These are phyloP conservation scores for Ceratocystis ficicola DNA, from an alignment of 2,329 filamentous ascomycete species.

Conservation along the genomic window DNA sequence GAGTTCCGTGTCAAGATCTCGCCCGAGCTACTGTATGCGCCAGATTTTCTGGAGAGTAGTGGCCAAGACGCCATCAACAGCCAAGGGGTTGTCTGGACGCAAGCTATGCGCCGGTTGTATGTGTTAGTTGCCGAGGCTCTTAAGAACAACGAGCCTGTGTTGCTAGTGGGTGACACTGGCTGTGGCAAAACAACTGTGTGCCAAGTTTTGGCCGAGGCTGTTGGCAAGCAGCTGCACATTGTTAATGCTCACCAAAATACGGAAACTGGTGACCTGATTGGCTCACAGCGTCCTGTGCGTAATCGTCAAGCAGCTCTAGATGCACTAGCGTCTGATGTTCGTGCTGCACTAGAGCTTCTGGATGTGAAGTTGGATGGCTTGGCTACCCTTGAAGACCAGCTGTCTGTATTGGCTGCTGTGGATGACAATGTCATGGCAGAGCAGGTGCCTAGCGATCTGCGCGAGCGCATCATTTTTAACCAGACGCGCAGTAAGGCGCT, in stretches of 20 bases:
- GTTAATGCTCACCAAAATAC: constrained; percentile 98
- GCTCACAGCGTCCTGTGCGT: constrained; percentile 80
- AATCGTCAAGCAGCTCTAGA: constrained; percentile 66
- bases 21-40: constrained; percentile 58
- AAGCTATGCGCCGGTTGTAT: constrained; percentile 83
- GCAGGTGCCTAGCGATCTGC: constrained; percentile 37
- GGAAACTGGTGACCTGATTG: constrained; percentile 93
- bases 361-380: neutral
- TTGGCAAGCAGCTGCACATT: constrained; percentile 64
- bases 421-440: constrained; percentile 32
- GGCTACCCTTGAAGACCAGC: constrained; percentile 17
- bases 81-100: constrained; percentile 79
- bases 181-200: constrained; percentile 97
- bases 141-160: constrained; percentile 79
- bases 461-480: constrained; percentile 36
- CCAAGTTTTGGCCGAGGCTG: constrained; percentile 75
- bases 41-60: constrained; percentile 35
- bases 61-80: constrained; percentile 37
- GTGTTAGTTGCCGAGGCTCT: constrained; percentile 79
- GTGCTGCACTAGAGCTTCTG: constrained; percentile 35
- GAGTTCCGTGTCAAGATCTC: constrained; percentile 82
- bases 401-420: constrained; percentile 37
- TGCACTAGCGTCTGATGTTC: constrained; percentile 50
- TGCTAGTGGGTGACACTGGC: constrained; percentile 91
- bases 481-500: constrained; percentile 62